Evolutionary conservation across 805 yeast species (phyloP).

Genomic region (Ogataea paraovalis): DNA sequence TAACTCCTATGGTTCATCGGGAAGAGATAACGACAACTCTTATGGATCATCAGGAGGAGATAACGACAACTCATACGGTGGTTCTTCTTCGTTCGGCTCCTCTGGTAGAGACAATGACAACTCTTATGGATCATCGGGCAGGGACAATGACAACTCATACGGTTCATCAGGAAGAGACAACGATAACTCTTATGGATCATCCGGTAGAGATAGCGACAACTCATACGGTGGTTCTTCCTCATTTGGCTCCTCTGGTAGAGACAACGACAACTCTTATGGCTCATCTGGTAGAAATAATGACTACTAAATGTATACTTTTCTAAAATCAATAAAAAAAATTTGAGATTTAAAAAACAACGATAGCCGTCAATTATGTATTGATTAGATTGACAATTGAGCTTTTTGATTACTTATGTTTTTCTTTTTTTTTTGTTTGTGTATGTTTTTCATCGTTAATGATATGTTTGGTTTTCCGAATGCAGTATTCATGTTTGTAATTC

Average conservation of each 20-base stretch:
- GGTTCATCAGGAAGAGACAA: constrained; percentile 30
- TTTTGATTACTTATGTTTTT: no score
- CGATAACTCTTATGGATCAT: constrained; percentile 29
- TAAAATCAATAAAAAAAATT: no score
- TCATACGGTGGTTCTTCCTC: constrained; percentile 24
- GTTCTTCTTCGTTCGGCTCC: constrained; percentile 22
- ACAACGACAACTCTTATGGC: constrained; percentile 1
- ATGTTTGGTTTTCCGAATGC: no score
- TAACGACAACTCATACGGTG: constrained; percentile 31
- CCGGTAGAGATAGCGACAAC: constrained; percentile 15
- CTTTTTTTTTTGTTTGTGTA: no score
- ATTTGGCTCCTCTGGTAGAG: constrained; percentile 18
- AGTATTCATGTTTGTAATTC: no score
- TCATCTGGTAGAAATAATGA: constrained; percentile 22
- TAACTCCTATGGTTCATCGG: constrained; percentile 7
- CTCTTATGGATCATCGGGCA: constrained; percentile 22
- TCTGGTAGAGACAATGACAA: constrained; percentile 14
- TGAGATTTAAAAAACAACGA: no score
- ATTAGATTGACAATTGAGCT: no score
- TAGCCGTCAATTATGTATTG: no score
- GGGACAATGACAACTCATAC: constrained; percentile 15
- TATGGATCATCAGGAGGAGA: constrained; percentile 27
- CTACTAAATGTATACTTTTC: no score
- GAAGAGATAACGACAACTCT: constrained; percentile 26
- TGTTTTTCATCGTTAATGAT: no score